Percentiles rank a stretch among this genome's conserved stretches.
These are phyloP conservation scores for Cochlearia excelsa DNA, from an alignment of 345 rosid genomes.

Conservation along the genomic window DNA sequence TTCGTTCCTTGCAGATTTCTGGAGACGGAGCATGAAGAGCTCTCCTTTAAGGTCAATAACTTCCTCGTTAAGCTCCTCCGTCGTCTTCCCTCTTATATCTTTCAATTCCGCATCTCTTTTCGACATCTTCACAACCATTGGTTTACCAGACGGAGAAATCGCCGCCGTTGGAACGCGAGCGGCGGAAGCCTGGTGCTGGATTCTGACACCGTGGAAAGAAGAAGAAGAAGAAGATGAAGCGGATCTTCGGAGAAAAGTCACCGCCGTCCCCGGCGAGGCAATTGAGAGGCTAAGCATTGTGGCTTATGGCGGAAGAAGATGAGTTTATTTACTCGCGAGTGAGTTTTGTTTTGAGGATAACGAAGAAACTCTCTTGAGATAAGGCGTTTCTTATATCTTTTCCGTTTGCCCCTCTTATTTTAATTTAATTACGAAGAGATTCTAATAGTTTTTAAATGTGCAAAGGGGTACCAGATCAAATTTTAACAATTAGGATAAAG, in stretches of 20 bases:
- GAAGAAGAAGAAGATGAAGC: slow-evolving; percentile 33
- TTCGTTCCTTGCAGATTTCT: slow-evolving; percentile 81
- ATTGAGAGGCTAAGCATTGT: slow-evolving; percentile 59
- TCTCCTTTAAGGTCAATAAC: slow-evolving; percentile 91
- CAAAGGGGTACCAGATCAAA: too few species aligned
- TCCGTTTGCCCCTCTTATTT: too few species aligned
- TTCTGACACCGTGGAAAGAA: slow-evolving; percentile 50
- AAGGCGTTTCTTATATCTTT: too few species aligned
- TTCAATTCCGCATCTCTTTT: slow-evolving; percentile 75
- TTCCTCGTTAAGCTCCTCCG: slow-evolving; percentile 78
- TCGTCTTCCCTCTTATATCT: slow-evolving; percentile 64
- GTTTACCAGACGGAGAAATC: slow-evolving; percentile 25
- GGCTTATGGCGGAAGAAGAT: slow-evolving; percentile 22
- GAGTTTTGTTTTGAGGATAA: too few species aligned
- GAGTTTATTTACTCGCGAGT: slow-evolving; percentile 6
- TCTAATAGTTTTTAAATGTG: too few species aligned
- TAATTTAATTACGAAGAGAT: too few species aligned
- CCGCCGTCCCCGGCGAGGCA: slow-evolving; percentile 43
- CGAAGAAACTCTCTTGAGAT: too few species aligned
- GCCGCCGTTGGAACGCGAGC: slow-evolving; percentile 26
- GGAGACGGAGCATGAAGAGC: slow-evolving; percentile 83
- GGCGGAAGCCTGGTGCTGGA: slow-evolving; percentile 40
- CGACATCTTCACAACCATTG: slow-evolving; percentile 69
- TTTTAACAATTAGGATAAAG: too few species aligned
- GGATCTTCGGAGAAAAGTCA: slow-evolving; percentile 36